Percentiles rank a stretch among this genome's conserved stretches.
Evolutionary conservation across 306 rosid species (phyloP).

Genomic region (Cucurbita maxima): DNA sequence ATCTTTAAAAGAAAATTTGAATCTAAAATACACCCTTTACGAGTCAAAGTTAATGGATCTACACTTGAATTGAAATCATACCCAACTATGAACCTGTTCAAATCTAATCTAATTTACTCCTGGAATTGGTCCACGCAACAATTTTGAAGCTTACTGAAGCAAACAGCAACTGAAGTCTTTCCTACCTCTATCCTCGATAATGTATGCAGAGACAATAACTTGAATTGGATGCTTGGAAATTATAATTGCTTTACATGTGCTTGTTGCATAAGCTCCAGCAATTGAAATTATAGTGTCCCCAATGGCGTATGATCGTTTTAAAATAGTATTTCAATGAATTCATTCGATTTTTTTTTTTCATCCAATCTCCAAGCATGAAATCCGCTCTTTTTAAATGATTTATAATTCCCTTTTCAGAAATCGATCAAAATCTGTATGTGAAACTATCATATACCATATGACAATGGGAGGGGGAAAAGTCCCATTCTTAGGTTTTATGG

Average conservation of each 20-base stretch:
- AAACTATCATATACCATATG: background rate
- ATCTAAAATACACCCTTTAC: background rate
- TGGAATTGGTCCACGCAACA: background rate
- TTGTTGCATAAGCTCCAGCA: background rate
- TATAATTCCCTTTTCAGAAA: background rate
- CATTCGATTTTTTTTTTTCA: background rate
- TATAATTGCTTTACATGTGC: background rate
- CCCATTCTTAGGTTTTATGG: background rate
- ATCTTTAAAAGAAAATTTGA: background rate
- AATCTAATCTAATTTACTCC: background rate
- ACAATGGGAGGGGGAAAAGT: background rate
- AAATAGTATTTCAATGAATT: background rate
- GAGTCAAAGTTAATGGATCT: background rate
- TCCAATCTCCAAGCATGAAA: background rate
- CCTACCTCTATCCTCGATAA: background rate
- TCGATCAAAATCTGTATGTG: background rate
- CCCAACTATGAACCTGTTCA: background rate
- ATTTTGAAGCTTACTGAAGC: background rate
- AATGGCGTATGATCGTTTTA: background rate
- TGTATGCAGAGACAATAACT: background rate
- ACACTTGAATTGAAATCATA: background rate
- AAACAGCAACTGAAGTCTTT: background rate
- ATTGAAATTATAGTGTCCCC: background rate
- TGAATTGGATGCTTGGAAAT: background rate
- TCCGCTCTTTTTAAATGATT: background rate